These are phyloP conservation scores for Gastroboletus turbinatus DNA, from an alignment of 1,284 basidiomycete species.

Conservation along the genomic window DNA sequence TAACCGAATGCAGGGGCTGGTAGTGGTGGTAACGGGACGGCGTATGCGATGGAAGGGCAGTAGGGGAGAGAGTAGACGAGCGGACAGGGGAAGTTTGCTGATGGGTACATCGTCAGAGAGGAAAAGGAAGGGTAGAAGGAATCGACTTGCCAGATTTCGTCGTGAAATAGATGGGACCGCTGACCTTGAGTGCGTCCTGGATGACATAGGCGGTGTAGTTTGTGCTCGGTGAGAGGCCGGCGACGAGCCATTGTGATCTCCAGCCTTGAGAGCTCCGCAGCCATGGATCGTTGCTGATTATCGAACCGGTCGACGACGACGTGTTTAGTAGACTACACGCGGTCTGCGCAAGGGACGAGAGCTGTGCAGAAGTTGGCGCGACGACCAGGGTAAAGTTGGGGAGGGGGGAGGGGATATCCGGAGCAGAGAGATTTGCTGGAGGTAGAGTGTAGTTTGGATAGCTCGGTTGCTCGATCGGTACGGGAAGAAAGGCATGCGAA, in stretches of 20 bases:
- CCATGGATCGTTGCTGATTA: constrained; percentile 50
- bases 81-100: constrained; percentile 68
- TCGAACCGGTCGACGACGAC: constrained; percentile 35
- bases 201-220: constrained; percentile 73
- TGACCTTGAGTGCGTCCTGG: constrained; percentile 51
- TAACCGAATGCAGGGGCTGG: constrained; percentile 44
- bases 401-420: constrained; percentile 39
- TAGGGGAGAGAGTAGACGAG: constrained; percentile 70
- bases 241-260: constrained; percentile 66
- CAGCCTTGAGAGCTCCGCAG: constrained; percentile 55
- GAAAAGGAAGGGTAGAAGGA: not conserved
- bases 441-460: constrained; percentile 86
- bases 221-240: constrained; percentile 55
- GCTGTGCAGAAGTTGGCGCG: constrained; percentile 42
- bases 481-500: constrained; percentile 57
- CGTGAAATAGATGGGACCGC: constrained; percentile 60
- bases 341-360: constrained; percentile 53
- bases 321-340: constrained; percentile 51
- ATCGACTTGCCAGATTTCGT: constrained; percentile 64
- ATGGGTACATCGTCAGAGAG: not conserved
- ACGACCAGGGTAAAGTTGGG: constrained; percentile 58
- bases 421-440: constrained; percentile 51
- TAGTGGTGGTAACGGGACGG: constrained; percentile 61
- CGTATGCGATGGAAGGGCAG: constrained; percentile 73
- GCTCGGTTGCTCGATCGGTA: constrained; percentile 40